Evolutionary conservation across 2,329 filamentous ascomycete species (phyloP), one percentile per base, ranked within the genome.

Genomic region (Harringtonia aguacate): DNA sequence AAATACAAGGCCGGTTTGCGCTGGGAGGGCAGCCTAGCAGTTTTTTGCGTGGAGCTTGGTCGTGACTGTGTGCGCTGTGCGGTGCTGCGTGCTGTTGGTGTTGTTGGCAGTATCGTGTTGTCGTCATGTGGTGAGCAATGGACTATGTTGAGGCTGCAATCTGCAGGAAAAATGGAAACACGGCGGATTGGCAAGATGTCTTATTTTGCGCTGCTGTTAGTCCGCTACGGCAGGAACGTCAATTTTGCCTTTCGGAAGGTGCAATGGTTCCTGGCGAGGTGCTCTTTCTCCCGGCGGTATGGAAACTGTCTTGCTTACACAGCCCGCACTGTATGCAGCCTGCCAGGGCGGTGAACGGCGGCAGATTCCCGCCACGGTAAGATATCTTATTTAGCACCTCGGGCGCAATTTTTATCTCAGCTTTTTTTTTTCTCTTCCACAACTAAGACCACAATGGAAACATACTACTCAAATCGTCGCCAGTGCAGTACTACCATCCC

Each of bases 401-500:
- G n/a, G 12, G 3, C 33, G 9, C 34, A 37, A 42, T 36, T 43
- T 41, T 31, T 38, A 27, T 42, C 14, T 42, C 40, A 44, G 12
- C 5, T 45, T 46, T 51, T 44, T 44, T 49, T 48, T 47, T 40
- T 44, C 45, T 47, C 33, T 51, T 52, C 50, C 39, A 47, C 48
- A 53, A 53, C 45, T 47, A 49, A 54, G 56, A 59, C 59, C 60
- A 59, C 57, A 57, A 55, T 40, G 18, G 14, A 24, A 41, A 44
- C n/a, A 50, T 35, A 46, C 44, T 50, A 48, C 48, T 53, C 52
- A 54, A 57, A 56, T 54, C 53, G 55, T 58, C 61, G 64, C 56
- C 65, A 66, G 64, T 57, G 47, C 54, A 53, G 53, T 52, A 45
- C 46, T 48, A 45, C 36, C n/a, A n/a, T 44, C 50, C 52, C 57